Evolutionary conservation across 176 grass and related monocot species (phyloP).

Genomic region (Oryza glumipatula): DNA sequence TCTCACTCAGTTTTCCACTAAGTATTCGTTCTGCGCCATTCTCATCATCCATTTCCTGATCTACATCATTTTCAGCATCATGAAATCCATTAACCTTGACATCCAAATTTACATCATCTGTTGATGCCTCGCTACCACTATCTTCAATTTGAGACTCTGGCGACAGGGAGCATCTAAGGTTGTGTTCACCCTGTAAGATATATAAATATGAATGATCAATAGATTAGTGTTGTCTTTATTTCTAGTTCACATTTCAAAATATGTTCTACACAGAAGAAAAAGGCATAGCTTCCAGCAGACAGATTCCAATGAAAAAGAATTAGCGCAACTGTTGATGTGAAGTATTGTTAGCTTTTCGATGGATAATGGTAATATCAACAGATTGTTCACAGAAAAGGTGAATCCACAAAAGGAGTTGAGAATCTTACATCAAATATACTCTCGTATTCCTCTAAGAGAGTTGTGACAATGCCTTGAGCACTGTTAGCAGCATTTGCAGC

Average conservation of each 20-base stretch:
- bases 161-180: slow-evolving; percentile 73
- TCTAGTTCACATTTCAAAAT: not conserved
- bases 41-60: slow-evolving; percentile 82
- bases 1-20: slow-evolving; percentile 98
- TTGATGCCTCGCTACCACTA: slow-evolving; percentile 82
- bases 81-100: slow-evolving; percentile 86
- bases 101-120: slow-evolving; percentile 72
- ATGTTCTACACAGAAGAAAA: not conserved
- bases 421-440: slow-evolving; percentile 93
- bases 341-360: not conserved
- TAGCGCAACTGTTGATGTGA: not conserved
- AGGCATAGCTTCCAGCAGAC: not conserved
- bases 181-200: slow-evolving; percentile 70
- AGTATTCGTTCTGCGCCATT: slow-evolving; percentile 75
- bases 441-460: slow-evolving; percentile 90
- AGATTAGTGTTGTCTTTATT: slow-evolving; percentile 10
- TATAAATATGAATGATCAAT: slow-evolving; percentile 28
- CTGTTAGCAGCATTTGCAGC: slow-evolving; percentile 98
- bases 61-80: slow-evolving; percentile 89
- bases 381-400: not conserved
- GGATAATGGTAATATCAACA: slow-evolving; percentile 1
- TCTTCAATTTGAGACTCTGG: slow-evolving; percentile 89
- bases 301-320: slow-evolving; percentile 6
- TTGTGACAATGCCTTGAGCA: slow-evolving; percentile 87
- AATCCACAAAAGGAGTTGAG: slow-evolving; percentile 11